phyloP scores from a whole-genome alignment of 163 green algal genomes.

The Smithsoniella earleae region DNA sequence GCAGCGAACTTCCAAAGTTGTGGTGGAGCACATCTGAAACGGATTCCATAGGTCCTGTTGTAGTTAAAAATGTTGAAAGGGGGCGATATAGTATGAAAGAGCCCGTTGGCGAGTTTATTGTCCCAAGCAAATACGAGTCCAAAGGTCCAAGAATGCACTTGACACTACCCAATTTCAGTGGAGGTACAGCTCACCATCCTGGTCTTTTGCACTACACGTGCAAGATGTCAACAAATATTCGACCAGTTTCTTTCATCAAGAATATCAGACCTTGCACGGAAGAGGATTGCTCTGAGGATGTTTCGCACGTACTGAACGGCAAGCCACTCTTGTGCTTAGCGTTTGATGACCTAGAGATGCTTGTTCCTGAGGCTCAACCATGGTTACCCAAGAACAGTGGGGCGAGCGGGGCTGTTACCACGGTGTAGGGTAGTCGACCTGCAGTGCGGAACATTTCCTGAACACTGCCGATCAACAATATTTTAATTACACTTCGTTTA shows the following conservation, averaged over 20 bases:
- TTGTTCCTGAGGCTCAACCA: slow-evolving; percentile 7
- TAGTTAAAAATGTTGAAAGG: slow-evolving; percentile 40
- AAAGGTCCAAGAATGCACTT: slow-evolving; percentile 58
- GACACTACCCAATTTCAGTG: slow-evolving; percentile 72
- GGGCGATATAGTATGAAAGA: slow-evolving; percentile 27
- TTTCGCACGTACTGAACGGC: background rate
- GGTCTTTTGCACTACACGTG: slow-evolving; percentile 66
- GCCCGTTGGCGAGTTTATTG: slow-evolving; percentile 43
- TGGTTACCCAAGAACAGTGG: background rate
- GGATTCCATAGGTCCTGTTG: no score
- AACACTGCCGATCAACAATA: no score
- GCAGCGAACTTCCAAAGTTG: no score
- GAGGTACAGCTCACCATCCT: slow-evolving; percentile 53
- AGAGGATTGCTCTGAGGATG: background rate
- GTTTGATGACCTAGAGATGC: slow-evolving; percentile 6
- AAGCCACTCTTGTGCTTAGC: slow-evolving; percentile 17
- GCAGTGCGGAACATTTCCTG: no score
- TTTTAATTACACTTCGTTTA: no score
- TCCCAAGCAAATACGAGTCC: no score
- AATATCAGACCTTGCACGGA: background rate
- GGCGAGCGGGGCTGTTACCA: no score
- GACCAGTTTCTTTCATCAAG: slow-evolving; percentile 38
- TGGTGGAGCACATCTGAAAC: no score
- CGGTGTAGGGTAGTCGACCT: no score
- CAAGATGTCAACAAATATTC: slow-evolving; percentile 54